Base-by-base conservation (phyloP, 2,329 filamentous ascomycete species). In the Epichloe baconii region DNA sequence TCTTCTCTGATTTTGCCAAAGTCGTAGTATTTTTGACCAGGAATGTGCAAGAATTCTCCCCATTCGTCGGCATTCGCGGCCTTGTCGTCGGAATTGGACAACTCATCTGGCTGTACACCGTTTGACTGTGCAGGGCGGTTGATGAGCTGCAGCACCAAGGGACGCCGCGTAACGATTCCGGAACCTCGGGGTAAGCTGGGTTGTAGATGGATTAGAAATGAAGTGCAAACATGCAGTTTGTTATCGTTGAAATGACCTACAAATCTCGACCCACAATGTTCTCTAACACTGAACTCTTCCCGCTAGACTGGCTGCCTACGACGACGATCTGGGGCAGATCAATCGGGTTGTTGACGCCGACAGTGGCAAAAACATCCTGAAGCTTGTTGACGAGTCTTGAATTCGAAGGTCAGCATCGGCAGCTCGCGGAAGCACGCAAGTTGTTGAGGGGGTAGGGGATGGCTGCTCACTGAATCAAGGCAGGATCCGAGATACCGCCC, bases 241-340 rank as follows among this genome's bases (percentile, higher is more conserved):
- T 17, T 21, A 8, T 26, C 11, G 35, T 3, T 52, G 54, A 31
- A 21, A 46, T 23, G 15, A 77, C 88, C 74, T 78, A 97, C 91
- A 98, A 98, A 73, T 98, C 93, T 76, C 93, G 82, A 53, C 93
- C 93, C 52, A 98, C 93, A 64, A 98, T 98, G 66, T 98, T 98
- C 72, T 98, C 93, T 64, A 98, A 73, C 61, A 98, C 93, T 17
- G 93, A 98, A 78, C 89, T 96, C 83, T 98, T 98, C 73, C 93
- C 93, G 70, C 91, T 96, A 19, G 93, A 98, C 75, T 98, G 93
- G 70, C 90, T 96, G 65, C 93, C 93, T 52, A 98, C 93, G 60
- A 98, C 93, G 60, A 86, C 91, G 68, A 98, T 98, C 75, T 98
- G 93, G 51, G 93, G 93, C 57, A 98, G 74, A 75, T 98, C 93